These are phyloP conservation scores for Podila epicladia DNA, from an alignment of 192 early-diverging fungal species.

Conservation along the genomic window DNA sequence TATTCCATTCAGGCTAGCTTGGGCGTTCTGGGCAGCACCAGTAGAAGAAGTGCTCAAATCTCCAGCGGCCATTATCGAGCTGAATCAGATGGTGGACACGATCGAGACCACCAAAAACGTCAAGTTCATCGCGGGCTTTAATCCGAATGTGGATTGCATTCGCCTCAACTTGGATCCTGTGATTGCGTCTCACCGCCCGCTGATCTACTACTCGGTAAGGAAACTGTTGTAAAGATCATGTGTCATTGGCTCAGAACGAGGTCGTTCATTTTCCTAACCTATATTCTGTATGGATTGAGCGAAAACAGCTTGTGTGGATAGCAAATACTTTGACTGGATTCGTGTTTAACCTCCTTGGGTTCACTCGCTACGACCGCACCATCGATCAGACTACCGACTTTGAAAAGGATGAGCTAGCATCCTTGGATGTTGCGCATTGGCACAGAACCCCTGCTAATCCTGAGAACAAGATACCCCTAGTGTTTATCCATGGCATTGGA, in stretches of 20 bases:
- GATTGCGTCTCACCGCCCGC: slow-evolving; percentile 63
- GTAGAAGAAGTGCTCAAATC: slow-evolving; percentile 45
- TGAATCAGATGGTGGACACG: slow-evolving; percentile 51
- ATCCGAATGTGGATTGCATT: slow-evolving; percentile 60
- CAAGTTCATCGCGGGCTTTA: slow-evolving; percentile 54
- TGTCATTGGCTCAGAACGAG: not conserved
- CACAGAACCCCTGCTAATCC: slow-evolving; percentile 17
- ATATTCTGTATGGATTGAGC: not conserved
- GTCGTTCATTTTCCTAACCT: not conserved
- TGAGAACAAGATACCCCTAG: slow-evolving; percentile 59
- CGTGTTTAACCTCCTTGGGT: slow-evolving; percentile 22
- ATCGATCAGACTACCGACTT: not conserved
- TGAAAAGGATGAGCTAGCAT: slow-evolving; percentile 27
- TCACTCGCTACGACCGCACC: slow-evolving; percentile 25
- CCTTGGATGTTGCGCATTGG: slow-evolving; percentile 39
- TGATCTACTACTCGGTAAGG: slow-evolving; percentile 62
- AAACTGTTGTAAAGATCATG: not conserved
- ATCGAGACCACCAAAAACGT: slow-evolving; percentile 49
- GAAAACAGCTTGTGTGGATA: slow-evolving; percentile 27
- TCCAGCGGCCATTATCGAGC: slow-evolving; percentile 43
- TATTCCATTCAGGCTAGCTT: slow-evolving; percentile 57
- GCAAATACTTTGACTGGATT: slow-evolving; percentile 14
- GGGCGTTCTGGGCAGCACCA: slow-evolving; percentile 59
- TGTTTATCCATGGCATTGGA: slow-evolving; percentile 79
- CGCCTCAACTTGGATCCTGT: slow-evolving; percentile 65